These are phyloP conservation scores for Phialophora tarda DNA, from an alignment of 2,329 filamentous ascomycete species.

Conservation along the genomic window DNA sequence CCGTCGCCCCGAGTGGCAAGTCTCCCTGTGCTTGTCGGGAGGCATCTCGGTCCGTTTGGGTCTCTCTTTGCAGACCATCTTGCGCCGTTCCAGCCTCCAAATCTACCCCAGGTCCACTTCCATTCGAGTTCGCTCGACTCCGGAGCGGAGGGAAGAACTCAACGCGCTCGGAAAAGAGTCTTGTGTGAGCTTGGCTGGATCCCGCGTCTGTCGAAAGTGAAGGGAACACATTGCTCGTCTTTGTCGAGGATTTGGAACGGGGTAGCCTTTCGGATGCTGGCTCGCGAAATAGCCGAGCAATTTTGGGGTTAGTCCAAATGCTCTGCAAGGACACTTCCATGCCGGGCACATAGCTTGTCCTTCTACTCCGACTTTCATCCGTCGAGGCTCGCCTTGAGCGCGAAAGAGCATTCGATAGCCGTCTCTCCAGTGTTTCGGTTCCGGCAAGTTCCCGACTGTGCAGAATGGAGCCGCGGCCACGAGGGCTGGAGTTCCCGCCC, in stretches of 20 bases:
- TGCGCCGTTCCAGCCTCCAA: neutral
- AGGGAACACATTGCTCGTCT: slow-evolving; percentile 1
- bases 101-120: slow-evolving; percentile 3
- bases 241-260: slow-evolving; percentile 23
- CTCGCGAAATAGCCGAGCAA: slow-evolving; percentile 29
- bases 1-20: neutral
- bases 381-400: slow-evolving; percentile 25
- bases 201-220: neutral
- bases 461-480: slow-evolving; percentile 6
- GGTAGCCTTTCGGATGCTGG: slow-evolving; percentile 29
- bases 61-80: neutral
- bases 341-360: slow-evolving; percentile 19
- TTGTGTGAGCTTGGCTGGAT: neutral
- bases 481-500: slow-evolving; percentile 15
- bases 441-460: slow-evolving; percentile 25
- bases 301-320: slow-evolving; percentile 24
- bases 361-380: slow-evolving; percentile 14
- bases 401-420: slow-evolving; percentile 27
- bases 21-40: neutral
- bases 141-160: slow-evolving; percentile 36
- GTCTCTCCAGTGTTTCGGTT: slow-evolving; percentile 30
- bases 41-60: neutral
- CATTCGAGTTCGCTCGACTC: slow-evolving; percentile 21
- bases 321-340: slow-evolving; percentile 17
- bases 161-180: slow-evolving; percentile 7